Base-by-base conservation (phyloP, 768 basidiomycete species). In the Bullera alba region DNA sequence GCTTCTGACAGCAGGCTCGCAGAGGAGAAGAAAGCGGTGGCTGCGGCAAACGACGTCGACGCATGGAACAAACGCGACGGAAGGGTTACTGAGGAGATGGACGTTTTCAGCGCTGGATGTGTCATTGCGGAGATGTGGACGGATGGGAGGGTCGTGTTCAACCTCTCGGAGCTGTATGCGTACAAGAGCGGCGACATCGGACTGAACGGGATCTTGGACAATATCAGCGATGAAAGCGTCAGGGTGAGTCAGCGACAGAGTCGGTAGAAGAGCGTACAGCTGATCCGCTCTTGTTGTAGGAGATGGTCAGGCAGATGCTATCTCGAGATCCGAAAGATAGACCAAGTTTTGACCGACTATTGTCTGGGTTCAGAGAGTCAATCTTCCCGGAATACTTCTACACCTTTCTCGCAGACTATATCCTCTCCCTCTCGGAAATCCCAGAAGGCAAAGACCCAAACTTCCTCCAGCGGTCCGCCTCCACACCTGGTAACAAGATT, bases 101-200 rank as follows among this genome's bases (percentile, higher is more conserved):
- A 99, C 69, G 86, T 91, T 44, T 99, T 97, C 65, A 89, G 90
- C 57, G 80, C 80, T 0, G 95, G 95, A 21, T 96, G 93, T 69
- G 91, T 96, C 14, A 80, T 97, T 29, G 89, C 91, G 0, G 95
- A 99, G 72, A 78, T 99, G 55, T 97, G 95, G 75, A 77, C 91
- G 52, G 95, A 99, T 67, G 95, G 95, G 2, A 83, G 87, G 0
- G 86, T 86, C 2, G 77, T 95, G 46, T 97, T 97, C 75, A 89
- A 86, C 0, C 78, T 99, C 42, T 90, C 88, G 69, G 92, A 96
- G 66, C 75, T 99, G 49, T 96, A 87, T 79, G 90, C 91, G 71
- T 99, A 92, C 64, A 76, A 90, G 30, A 84, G 87, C 56, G 88
- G 89, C 5, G 86, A 90, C 61, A 79, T 85, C 51, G 83, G 77